Evolutionary conservation across 1,139 yeast genomes (phyloP), one percentile per base, ranked within the genome.

Genomic region (Blastobotrys niveus): DNA sequence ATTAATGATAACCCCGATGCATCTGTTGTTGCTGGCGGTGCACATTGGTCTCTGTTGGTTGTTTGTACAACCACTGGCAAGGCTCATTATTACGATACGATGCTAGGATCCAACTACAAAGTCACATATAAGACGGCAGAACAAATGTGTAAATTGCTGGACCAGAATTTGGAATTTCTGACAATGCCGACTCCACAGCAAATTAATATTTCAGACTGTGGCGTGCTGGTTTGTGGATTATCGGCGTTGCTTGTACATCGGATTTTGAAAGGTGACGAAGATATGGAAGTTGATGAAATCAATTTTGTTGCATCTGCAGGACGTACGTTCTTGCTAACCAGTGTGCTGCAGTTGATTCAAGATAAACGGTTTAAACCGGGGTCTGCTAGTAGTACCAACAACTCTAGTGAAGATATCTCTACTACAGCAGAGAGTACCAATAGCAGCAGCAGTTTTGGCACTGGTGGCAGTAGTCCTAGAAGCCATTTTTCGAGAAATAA

Each of bases 131-230:
- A 46, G 1, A 58, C 73, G 4, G 60, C 69, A 3, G 48, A 52
- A 1, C 66, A 69, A 43, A 52, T 73, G 27, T 61, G 64, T 10
- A 38, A 60, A 42, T 50, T 71, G 27, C 59, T 65, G 2, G 54
- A 50, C 15, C 44, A 43, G 17, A 34, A 32, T 21, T 56, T 48
- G 27, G 56, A 40, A 19, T 55, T 48, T 31, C 46, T 48, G 2
- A 63, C 63, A 34, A 65, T 69, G 39, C 63, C 64, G 27, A 73
- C 86, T 0, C 94, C 93, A 0, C 93, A 82, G 55, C 94, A 85
- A 61, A 68, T 68, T 34, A 83, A 84, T 57, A 84, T 86, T 0
- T 77, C 73, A 42, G 95, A 85, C 57, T 84, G 94, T 63, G 95
- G 95, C 0, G 80, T 82, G 0, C 73, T 79, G 48, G 78, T 83